phyloP scores from a whole-genome alignment of 2,329 filamentous ascomycete genomes.

The Nemania sp. region DNA sequence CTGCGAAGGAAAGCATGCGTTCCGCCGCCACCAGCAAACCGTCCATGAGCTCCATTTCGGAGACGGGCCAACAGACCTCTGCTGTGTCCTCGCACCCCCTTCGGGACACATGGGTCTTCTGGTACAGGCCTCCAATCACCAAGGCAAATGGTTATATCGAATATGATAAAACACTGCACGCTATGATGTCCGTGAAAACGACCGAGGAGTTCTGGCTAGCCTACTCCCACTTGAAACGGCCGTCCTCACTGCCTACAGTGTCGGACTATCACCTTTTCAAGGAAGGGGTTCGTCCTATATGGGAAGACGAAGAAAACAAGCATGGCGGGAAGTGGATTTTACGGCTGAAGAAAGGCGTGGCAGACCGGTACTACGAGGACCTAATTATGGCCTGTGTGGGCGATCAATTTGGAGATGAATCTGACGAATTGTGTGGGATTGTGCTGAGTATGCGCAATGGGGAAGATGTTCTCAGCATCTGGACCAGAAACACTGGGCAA shows the following conservation, averaged over 20 bases:
- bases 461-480: slow-evolving; percentile 97
- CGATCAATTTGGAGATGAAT: slow-evolving; percentile 92
- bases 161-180: slow-evolving; percentile 95
- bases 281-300: slow-evolving; percentile 94
- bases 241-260: slow-evolving; percentile 87
- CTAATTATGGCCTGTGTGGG: slow-evolving; percentile 90
- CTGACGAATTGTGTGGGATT: slow-evolving; percentile 93
- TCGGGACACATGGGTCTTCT: slow-evolving; percentile 93
- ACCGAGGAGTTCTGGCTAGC: slow-evolving; percentile 93
- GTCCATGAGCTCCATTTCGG: slow-evolving; percentile 61
- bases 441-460: slow-evolving; percentile 95
- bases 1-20: slow-evolving; percentile 61
- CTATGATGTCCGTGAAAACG: slow-evolving; percentile 83
- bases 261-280: slow-evolving; percentile 99
- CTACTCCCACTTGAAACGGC: slow-evolving; percentile 89
- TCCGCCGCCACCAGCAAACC: slow-evolving; percentile 51
- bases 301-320: slow-evolving; percentile 98
- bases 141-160: slow-evolving; percentile 90
- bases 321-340: slow-evolving; percentile 98
- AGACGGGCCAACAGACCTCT: slow-evolving; percentile 57
- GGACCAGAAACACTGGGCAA: slow-evolving; percentile 93
- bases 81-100: slow-evolving; percentile 69
- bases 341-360: slow-evolving; percentile 95
- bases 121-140: slow-evolving; percentile 95
- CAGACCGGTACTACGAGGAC: slow-evolving; percentile 97